Percentiles rank a stretch among this genome's conserved stretches.
phyloP scores from a whole-genome alignment of 2,329 filamentous ascomycete genomes.

The Pezicula radicicola region DNA sequence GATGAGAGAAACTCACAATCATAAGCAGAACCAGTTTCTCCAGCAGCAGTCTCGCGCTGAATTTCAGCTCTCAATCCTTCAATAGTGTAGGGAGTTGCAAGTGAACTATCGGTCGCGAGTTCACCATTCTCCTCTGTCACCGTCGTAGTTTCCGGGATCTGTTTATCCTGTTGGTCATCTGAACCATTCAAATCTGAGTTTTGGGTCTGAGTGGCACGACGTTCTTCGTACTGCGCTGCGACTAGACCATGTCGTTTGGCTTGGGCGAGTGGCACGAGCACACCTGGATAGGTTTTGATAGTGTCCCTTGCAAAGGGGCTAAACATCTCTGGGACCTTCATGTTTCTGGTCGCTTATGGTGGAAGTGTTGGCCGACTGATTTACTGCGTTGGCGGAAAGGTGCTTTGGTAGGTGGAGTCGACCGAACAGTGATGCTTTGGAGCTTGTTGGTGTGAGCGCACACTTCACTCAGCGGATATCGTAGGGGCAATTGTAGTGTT shows the following conservation, averaged over 20 bases:
- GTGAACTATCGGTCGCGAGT: slow-evolving; percentile 2
- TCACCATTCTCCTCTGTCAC: neutral
- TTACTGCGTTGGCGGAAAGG: slow-evolving; percentile 2
- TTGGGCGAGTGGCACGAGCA: slow-evolving; percentile 45
- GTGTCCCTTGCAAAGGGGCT: slow-evolving; percentile 49
- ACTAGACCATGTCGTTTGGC: slow-evolving; percentile 35
- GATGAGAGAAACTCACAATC: slow-evolving; percentile 57
- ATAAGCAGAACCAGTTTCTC: slow-evolving; percentile 65
- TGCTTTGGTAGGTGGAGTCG: neutral
- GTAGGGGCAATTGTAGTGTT: no score
- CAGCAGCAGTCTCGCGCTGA: slow-evolving; percentile 39
- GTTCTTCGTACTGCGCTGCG: slow-evolving; percentile 28
- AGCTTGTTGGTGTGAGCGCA: neutral
- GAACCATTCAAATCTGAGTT: no score
- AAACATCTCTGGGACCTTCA: slow-evolving; percentile 37
- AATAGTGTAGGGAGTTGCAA: slow-evolving; percentile 39
- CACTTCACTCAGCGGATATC: no score
- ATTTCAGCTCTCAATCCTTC: slow-evolving; percentile 67
- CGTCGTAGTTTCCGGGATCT: slow-evolving; percentile 11
- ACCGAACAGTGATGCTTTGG: neutral
- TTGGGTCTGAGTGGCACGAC: slow-evolving; percentile 14
- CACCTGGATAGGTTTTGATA: slow-evolving; percentile 45
- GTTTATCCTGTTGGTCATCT: no score
- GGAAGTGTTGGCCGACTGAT: no score
- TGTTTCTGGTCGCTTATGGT: neutral